These are phyloP conservation scores for Leishmania major DNA, from an alignment of 208 protist genomes.

Conservation along the genomic window DNA sequence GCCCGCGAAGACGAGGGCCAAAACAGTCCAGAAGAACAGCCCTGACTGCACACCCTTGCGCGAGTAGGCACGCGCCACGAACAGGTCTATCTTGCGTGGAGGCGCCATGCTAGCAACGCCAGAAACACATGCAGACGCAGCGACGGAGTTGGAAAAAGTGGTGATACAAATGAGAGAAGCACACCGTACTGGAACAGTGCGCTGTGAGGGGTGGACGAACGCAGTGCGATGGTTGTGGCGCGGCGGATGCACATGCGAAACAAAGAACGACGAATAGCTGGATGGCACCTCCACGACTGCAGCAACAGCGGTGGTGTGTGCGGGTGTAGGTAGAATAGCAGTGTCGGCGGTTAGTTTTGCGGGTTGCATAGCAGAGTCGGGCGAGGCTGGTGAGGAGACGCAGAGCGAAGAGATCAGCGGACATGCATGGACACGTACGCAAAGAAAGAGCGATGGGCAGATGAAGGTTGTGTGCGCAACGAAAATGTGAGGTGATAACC, in stretches of 20 bases:
- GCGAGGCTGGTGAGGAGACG: neutral
- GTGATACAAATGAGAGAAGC: neutral
- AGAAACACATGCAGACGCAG: neutral
- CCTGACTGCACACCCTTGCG: slow-evolving; percentile 8
- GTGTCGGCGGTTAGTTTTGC: neutral
- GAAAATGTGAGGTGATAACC: neutral
- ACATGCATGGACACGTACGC: neutral
- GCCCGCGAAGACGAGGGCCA: slow-evolving; percentile 16
- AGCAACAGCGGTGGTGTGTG: too few relatives aligned
- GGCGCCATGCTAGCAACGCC: neutral
- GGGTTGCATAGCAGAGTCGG: neutral
- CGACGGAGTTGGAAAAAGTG: too few relatives aligned
- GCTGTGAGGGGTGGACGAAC: neutral
- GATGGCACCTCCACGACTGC: neutral
- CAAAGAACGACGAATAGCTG: neutral
- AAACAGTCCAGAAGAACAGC: slow-evolving; percentile 23
- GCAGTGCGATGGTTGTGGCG: neutral
- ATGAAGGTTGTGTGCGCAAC: neutral
- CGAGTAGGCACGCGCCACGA: slow-evolving; percentile 8
- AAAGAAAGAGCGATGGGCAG: neutral
- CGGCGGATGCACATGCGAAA: too few relatives aligned
- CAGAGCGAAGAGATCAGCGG: neutral
- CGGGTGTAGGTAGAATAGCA: neutral
- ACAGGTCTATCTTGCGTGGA: neutral
- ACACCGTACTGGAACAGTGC: neutral